Evolutionary conservation across 352 stramenopile species (phyloP).

Genomic region (Globisporangium alternatum): DNA sequence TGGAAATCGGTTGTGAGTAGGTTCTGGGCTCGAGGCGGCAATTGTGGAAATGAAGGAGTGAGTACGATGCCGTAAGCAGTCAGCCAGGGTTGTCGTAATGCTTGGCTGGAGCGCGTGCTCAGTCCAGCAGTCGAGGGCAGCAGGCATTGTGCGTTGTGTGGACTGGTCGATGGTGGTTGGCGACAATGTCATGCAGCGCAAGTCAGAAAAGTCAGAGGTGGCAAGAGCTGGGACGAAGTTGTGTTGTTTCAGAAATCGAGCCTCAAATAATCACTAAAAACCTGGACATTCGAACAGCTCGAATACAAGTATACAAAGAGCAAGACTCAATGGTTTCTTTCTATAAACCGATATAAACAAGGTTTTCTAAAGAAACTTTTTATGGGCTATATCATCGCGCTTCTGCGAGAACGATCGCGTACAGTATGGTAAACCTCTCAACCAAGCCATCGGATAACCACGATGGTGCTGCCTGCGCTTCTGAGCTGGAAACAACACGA

Average conservation of each 20-base stretch:
- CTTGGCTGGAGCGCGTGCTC: too few species aligned
- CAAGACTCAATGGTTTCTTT: neutral
- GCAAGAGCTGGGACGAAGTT: too few species aligned
- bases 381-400: neutral
- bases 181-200: constrained; percentile 1
- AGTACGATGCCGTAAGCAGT: neutral
- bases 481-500: too few species aligned
- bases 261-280: neutral
- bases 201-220: too few species aligned
- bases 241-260: neutral
- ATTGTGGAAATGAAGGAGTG: neutral
- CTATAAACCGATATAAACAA: neutral
- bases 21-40: neutral
- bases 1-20: neutral
- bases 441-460: too few species aligned
- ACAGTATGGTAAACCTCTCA: too few species aligned
- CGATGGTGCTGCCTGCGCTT: too few species aligned
- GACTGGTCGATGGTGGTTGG: neutral
- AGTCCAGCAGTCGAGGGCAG: too few species aligned
- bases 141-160: too few species aligned
- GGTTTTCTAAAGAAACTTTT: neutral
- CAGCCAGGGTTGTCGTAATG: neutral
- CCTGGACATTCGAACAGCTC: too few species aligned
- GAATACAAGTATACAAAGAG: neutral
- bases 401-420: too few species aligned